Conservation (phyloP, 305 asterid species). For the Solanum aculeatissimum region DNA sequence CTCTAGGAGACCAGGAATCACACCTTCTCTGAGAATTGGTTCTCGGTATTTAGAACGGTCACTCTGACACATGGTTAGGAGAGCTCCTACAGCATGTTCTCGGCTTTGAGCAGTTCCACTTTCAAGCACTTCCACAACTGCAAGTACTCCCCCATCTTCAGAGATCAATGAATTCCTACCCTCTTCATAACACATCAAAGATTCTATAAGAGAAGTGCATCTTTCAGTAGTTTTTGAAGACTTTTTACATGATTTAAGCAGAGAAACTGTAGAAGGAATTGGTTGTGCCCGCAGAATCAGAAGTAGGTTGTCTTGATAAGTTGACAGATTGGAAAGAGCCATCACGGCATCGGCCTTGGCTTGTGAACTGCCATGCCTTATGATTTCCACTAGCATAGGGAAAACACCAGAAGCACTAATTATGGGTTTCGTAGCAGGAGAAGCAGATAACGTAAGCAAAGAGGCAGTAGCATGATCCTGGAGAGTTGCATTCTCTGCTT, state of each 20-base stretch:
- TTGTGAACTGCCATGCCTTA: constrained; percentile 39
- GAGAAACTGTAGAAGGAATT: constrained; percentile 40
- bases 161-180: constrained; percentile 53
- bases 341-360: constrained; percentile 69
- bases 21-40: constrained; percentile 86
- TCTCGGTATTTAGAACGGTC: constrained; percentile 69
- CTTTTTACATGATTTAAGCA: constrained; percentile 43
- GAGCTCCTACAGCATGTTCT: constrained; percentile 83
- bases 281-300: constrained; percentile 53
- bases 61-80: constrained; percentile 65
- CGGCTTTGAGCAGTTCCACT: constrained; percentile 71
- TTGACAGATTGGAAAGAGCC: constrained; percentile 89
- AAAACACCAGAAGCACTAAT: constrained; percentile 68
- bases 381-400: constrained; percentile 63
- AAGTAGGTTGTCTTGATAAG: constrained; percentile 41
- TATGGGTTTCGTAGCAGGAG: constrained; percentile 69
- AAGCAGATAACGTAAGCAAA: constrained; percentile 80
- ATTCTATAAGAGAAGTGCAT: constrained; percentile 62
- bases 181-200: constrained; percentile 59
- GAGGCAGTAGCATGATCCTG: constrained; percentile 81
- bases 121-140: constrained; percentile 82
- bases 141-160: constrained; percentile 84
- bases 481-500: constrained; percentile 34
- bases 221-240: constrained; percentile 63
- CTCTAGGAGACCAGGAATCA: constrained; percentile 89